phyloP scores from a whole-genome alignment of 345 rosid species.

The Populus simonii region DNA sequence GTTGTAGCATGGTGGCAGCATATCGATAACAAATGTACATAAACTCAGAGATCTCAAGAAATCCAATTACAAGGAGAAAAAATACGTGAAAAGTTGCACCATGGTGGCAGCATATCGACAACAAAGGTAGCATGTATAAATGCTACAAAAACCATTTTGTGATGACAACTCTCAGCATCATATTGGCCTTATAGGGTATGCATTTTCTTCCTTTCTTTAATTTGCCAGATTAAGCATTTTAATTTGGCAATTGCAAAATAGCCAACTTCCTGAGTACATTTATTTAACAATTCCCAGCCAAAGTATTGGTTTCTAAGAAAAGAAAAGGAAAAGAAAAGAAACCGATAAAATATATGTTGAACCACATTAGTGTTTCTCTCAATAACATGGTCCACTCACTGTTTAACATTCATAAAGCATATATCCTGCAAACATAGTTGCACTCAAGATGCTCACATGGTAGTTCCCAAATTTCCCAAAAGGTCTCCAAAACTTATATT shows the following conservation, averaged over 20 bases:
- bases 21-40: background rate
- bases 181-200: background rate
- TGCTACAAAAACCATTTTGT: too few species aligned
- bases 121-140: too few species aligned
- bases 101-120: too few species aligned
- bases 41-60: background rate
- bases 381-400: background rate
- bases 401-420: background rate
- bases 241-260: background rate
- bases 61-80: too few species aligned
- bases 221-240: background rate
- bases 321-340: background rate
- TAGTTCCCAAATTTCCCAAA: constrained; percentile 75
- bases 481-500: constrained; percentile 94
- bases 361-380: background rate
- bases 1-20: too few species aligned
- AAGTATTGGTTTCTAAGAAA: background rate
- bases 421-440: background rate
- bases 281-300: background rate
- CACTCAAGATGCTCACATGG: constrained; percentile 53
- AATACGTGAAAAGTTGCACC: too few species aligned
- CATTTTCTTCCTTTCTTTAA: background rate
- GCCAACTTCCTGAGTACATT: background rate
- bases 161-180: too few species aligned
- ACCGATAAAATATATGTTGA: background rate